A percentile compares a stretch with the other conserved stretches of the same genome.
phyloP scores from a whole-genome alignment of 305 asterid species.

The Ilex paraguariensis region DNA sequence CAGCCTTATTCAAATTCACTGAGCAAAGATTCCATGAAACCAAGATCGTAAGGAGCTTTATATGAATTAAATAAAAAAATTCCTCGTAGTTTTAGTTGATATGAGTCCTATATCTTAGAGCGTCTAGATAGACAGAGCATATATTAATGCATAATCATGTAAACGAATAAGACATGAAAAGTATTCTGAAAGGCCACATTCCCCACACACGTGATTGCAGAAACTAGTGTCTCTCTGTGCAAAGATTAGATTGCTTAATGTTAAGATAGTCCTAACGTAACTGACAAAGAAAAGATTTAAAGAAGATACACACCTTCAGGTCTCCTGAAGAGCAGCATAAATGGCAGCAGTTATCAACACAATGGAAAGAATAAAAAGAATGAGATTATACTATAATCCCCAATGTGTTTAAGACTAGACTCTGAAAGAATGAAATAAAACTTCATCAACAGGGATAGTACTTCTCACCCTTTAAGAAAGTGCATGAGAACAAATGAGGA shows the following conservation, averaged over 20 bases:
- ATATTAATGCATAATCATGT: neutral
- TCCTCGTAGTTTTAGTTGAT: no score
- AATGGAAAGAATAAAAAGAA: slow-evolving; percentile 22
- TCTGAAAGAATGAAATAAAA: slow-evolving; percentile 3
- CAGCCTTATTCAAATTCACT: slow-evolving; percentile 12
- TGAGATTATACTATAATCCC: slow-evolving; percentile 36
- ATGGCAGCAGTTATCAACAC: slow-evolving; percentile 23
- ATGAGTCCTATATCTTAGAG: no score
- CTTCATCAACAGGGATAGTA: neutral
- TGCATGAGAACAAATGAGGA: slow-evolving; percentile 88
- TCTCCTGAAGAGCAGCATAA: slow-evolving; percentile 63
- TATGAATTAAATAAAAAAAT: no score
- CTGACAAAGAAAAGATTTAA: slow-evolving; percentile 8
- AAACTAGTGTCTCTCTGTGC: neutral
- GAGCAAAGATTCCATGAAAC: slow-evolving; percentile 3
- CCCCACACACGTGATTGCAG: neutral
- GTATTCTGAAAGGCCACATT: no score
- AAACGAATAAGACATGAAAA: neutral
- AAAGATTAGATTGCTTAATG: no score
- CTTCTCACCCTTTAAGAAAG: slow-evolving; percentile 53
- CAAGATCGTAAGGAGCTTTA: no score
- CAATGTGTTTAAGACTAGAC: neutral
- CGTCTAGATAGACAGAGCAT: no score
- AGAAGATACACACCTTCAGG: slow-evolving; percentile 58
- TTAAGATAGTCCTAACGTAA: neutral